Percentiles rank a stretch among this genome's conserved stretches.
phyloP scores from a whole-genome alignment of 2,329 filamentous ascomycete species.

The Talaromyces verruculosus region DNA sequence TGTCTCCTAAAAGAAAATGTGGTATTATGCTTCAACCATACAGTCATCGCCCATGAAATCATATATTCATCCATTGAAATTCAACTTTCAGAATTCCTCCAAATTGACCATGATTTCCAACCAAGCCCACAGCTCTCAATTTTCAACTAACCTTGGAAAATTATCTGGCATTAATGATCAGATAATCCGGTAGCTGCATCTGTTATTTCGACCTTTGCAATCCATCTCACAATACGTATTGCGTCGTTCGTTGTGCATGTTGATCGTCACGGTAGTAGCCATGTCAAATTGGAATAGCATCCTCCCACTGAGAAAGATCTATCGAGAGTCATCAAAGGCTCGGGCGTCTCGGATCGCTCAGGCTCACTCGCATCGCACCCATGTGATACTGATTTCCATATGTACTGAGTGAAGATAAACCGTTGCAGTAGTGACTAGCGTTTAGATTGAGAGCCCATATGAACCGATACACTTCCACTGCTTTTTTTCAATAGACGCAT shows the following conservation, averaged over 20 bases:
- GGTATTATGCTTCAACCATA: too few species aligned
- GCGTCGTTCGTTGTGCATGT: not conserved
- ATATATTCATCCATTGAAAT: not conserved
- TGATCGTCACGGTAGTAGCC: not conserved
- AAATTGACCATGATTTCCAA: not conserved
- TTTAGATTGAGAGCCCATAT: not conserved
- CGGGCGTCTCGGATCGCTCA: not conserved
- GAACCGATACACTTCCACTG: not conserved
- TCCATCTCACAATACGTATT: not conserved
- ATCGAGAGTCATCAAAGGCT: not conserved
- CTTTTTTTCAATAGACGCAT: not conserved
- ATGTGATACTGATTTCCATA: not conserved
- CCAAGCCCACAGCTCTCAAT: not conserved
- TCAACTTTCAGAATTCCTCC: not conserved
- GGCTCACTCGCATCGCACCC: not conserved
- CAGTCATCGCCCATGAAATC: too few species aligned
- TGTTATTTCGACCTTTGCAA: not conserved
- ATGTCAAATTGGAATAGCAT: not conserved
- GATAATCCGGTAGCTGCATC: not conserved
- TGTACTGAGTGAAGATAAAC: not conserved
- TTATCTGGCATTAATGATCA: not conserved
- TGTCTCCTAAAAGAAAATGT: too few species aligned
- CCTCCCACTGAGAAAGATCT: not conserved
- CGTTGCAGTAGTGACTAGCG: not conserved
- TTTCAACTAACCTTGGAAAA: not conserved